Base-by-base conservation (phyloP, 805 yeast species). In the Ogataea naganishii region DNA sequence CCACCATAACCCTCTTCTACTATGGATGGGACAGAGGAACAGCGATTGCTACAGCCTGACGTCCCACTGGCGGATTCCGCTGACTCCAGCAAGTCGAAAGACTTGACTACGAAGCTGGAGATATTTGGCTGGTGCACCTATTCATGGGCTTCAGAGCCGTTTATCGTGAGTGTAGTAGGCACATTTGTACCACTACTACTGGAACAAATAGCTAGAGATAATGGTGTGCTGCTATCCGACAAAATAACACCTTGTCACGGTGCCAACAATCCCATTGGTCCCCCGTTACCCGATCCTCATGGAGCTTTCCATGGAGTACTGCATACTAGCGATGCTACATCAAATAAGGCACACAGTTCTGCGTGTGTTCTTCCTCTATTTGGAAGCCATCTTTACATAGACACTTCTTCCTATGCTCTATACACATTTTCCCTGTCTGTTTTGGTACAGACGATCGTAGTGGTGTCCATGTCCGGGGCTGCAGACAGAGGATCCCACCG, bases 121-220 rank as follows among this genome's bases (percentile, higher is more conserved):
- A 60, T 77, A 3, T 40, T 62, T 20, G 89, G 88, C 4, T 72
- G 88, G 88, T 74, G 75, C 46, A 57, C 76, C 6, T 77, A 74
- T 39, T 62, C 78, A 3, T 76, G 81, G 68, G 86, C 88, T 1
- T 72, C 82, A 14, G 94, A 81, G 49, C 92, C 92, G 0, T 82
- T 80, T 46, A 67, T 80, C 4, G 92, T 81, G 6, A 74, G 83
- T 23, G 86, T 80, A 2, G 79, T 82, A 5, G 79, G 88, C 0
- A 80, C 89, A 0, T 82, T 79, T 48, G 78, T 81, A 5, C 92
- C 92, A 0, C 53, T 82, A 12, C 50, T 81, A 6, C 53, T 81
- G 18, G 86, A 81, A 37, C 80, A 76, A 41, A 65, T 76, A 36
- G 94, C 88, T 0, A 62, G 86, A 14, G 72, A 68, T 25, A 80